Evolutionary conservation across 1,284 basidiomycete species (phyloP), one percentile per base, ranked within the genome.

Genomic region (Coniophora puteana): DNA sequence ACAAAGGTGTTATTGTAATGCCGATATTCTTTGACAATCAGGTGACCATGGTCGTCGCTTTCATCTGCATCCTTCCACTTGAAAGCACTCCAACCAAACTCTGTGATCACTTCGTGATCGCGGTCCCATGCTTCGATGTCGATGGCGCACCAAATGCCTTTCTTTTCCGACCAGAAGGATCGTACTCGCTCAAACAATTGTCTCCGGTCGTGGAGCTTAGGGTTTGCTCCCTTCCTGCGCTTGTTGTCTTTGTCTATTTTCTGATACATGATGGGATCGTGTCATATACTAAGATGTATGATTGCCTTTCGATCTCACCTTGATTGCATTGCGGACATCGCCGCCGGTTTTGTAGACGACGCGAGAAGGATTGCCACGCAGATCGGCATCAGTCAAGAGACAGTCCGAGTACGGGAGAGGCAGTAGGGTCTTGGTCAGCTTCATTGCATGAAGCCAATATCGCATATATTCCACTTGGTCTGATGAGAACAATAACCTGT

Each of bases 381-480:
- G 65, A 35, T 75, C 66, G 14, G 69, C 69, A 24, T 65, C 61
- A 0, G 71, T 74, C 48, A 89, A 65, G 38, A 90, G 71, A 50
- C 80, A 87, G 47, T 85, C 76, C 4, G 80, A 82, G 48, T 83
- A 80, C 1, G 88, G 88, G 14, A 90, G 60, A 8, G 85, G 78
- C 27, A 90, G 73, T 16, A 70, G 67, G 8, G 68, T 57, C 43
- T 78, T 70, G 0, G 86, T 88, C 39, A 92, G 68, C 35, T 74
- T 65, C 72, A 83, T 81, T 0, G 80, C 76, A 53, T 88, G 76
- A 33, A 93, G 74, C 78, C 86, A 93, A 60, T 93, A 91, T 40
- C 87, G 75, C 13, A 88, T 59, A 58, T 92, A 94, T 58, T 92
- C 85, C 45, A 93, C 69, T 64, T 94, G 92, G 6, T 76, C 77